Evolutionary conservation across 768 basidiomycete species (phyloP).

Genomic region (Rhizopogon vinicolor): DNA sequence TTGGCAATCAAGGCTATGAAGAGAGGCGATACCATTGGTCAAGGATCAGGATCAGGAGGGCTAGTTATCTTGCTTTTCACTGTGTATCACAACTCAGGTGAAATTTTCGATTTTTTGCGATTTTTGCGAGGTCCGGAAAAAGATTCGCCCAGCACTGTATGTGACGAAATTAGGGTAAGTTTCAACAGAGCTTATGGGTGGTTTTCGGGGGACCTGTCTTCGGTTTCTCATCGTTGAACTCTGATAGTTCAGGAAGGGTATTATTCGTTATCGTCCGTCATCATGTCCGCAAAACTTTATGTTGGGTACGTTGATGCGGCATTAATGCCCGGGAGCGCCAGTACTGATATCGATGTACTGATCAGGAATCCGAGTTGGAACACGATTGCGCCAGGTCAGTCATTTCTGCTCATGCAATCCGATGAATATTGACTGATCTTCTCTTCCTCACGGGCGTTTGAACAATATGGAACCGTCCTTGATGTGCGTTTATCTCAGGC

Average conservation of each 20-base stretch:
- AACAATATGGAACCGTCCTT: conserved; percentile 37
- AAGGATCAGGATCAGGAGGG: too few species aligned
- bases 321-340: background rate
- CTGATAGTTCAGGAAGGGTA: conserved; percentile 6
- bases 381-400: conserved; percentile 25
- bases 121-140: too few species aligned
- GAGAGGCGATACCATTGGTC: too few species aligned
- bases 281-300: conserved; percentile 28
- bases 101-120: too few species aligned
- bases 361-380: conserved; percentile 29
- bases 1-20: too few species aligned
- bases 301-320: conserved; percentile 18
- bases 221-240: background rate
- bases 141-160: too few species aligned
- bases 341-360: background rate
- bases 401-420: background rate
- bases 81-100: too few species aligned
- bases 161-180: too few species aligned
- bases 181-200: too few species aligned
- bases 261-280: conserved; percentile 12
- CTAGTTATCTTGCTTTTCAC: too few species aligned
- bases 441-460: conserved; percentile 33
- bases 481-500: conserved; percentile 42
- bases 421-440: background rate
- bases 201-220: too few species aligned